Evolutionary conservation across 768 basidiomycete species (phyloP).

Genomic region (Sporobolomyces roseus): DNA sequence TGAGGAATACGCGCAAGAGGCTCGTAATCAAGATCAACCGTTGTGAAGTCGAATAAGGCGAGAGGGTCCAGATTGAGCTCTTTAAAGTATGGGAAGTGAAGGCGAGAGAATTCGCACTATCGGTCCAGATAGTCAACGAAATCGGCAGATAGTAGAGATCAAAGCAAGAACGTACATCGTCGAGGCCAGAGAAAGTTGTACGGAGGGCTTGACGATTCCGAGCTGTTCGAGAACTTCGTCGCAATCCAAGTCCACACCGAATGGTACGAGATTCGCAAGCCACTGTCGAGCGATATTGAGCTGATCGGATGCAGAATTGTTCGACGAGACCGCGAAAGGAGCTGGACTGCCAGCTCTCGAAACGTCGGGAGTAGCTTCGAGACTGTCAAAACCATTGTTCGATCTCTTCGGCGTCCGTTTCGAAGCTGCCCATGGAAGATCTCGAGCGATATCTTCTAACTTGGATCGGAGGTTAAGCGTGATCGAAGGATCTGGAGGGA

Average conservation of each 20-base stretch:
- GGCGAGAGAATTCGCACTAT: not conserved
- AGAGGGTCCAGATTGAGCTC: conserved; percentile 64
- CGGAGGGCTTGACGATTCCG: conserved; percentile 51
- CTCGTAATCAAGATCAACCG: conserved; percentile 65
- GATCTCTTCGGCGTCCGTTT: conserved; percentile 34
- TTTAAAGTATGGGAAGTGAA: conserved; percentile 50
- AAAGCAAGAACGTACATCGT: conserved; percentile 25
- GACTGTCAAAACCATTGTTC: conserved; percentile 28
- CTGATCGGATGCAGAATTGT: conserved; percentile 44
- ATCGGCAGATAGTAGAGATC: no score
- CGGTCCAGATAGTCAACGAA: no score
- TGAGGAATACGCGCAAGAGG: conserved; percentile 66
- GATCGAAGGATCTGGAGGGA: conserved; percentile 21
- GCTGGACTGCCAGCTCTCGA: conserved; percentile 10
- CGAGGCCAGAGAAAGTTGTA: conserved; percentile 37
- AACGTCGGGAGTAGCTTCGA: conserved; percentile 44
- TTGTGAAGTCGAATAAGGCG: conserved; percentile 64
- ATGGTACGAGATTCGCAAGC: conserved; percentile 64
- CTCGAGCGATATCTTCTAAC: conserved; percentile 2
- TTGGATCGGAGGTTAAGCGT: conserved; percentile 17
- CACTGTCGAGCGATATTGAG: conserved; percentile 60
- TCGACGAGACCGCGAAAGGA: not conserved
- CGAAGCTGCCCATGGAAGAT: conserved; percentile 29
- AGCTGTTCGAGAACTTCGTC: conserved; percentile 67
- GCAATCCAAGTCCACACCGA: conserved; percentile 65